Base-by-base conservation (phyloP, 306 rosid species). In the Lotus japonicus region DNA sequence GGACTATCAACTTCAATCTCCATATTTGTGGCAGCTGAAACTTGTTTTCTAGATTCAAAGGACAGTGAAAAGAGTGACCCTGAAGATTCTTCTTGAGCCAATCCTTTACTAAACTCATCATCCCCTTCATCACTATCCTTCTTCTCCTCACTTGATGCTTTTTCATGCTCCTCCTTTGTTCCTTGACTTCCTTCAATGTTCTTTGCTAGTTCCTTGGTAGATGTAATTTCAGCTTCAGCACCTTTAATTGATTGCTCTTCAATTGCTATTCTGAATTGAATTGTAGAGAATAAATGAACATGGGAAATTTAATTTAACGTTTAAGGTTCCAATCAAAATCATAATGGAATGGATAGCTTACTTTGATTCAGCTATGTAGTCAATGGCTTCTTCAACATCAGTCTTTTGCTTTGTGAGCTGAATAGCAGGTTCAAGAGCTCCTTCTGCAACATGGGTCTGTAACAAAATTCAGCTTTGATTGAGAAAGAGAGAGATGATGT, bases 41-140 rank as follows among this genome's bases (percentile, higher is more conserved):
- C 64, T 6, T 60, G 50, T 36, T 77, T 84, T 66, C 61, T 33
- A 19, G 79, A 78, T 43, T 43, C 78, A 75, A 84, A 44, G 45
- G 83, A 77, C 14, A 84, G 67, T 51, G 88, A 84, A 57, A 84
- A 80, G 15, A 83, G 49, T 9, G 87, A 83, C 48, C 72, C 87
- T 4, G 86, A 82, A 43, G 70, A 71, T 19, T 82, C 86, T 21
- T 66, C 49, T 7, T 55, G 76, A 38, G 35, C 42, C 38, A 35
- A 52, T 33, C 41, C 28, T 39, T 31, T 7, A 38, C 33, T 26
- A 26, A 26, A 26, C 33, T 49, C 19, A 6, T 50, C 18, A 8
- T 12, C 67, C 42, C 56, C 11, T 52, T 45, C 68, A n/a, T 59
- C 9, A 14, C 38, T 62, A 10, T 50, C 17, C 55, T 36, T 52